These are phyloP conservation scores for Aspergillus transmontanensis DNA, from an alignment of 2,329 filamentous ascomycete genomes.

Conservation along the genomic window DNA sequence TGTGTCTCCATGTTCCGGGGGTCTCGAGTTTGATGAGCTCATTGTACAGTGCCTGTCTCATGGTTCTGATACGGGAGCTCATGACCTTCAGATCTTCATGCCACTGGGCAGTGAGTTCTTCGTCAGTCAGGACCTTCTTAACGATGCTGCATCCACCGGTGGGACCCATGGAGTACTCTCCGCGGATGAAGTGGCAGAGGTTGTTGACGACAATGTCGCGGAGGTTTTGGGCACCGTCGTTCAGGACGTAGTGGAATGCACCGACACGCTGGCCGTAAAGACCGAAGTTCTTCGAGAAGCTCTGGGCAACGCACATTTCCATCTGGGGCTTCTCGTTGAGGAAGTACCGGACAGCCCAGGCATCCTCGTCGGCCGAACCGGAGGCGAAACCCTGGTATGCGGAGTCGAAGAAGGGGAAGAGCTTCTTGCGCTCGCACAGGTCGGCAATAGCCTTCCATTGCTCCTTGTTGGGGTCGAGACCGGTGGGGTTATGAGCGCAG, in stretches of 20 bases:
- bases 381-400: constrained; percentile 98
- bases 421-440: constrained; percentile 74
- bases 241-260: constrained; percentile 71
- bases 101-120: constrained; percentile 80
- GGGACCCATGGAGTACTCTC: constrained; percentile 59
- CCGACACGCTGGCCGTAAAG: constrained; percentile 95
- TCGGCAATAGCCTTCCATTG: constrained; percentile 90
- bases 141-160: constrained; percentile 87
- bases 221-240: constrained; percentile 30
- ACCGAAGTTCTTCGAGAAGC: constrained; percentile 69
- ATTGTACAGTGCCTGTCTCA: constrained; percentile 76
- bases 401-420: constrained; percentile 97
- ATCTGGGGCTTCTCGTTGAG: constrained; percentile 76
- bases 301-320: constrained; percentile 60
- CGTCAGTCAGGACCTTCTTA: constrained; percentile 76
- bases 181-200: constrained; percentile 43
- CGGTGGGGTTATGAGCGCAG: constrained; percentile 97
- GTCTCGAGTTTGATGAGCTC: constrained; percentile 84
- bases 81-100: constrained; percentile 85
- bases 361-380: constrained; percentile 80
- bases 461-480: constrained; percentile 85
- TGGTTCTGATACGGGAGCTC: constrained; percentile 89
- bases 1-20: constrained; percentile 95
- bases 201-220: constrained; percentile 39
- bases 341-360: constrained; percentile 88